Evolutionary conservation across 495 filamentous ascomycete species (phyloP).

Genomic region (Trichoderma virens): DNA sequence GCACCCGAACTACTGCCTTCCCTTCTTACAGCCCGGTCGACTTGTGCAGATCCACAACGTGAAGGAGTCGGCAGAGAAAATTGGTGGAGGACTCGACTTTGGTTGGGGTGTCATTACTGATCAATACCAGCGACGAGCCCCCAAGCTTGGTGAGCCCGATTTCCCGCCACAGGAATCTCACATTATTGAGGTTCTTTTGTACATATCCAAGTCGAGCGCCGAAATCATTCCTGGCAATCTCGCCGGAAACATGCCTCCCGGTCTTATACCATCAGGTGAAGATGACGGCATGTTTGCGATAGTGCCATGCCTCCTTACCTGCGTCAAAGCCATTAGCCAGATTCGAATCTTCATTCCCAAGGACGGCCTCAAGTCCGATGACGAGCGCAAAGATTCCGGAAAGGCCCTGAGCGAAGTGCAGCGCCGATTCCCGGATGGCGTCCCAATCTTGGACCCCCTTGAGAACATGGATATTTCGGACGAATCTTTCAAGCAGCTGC

Average conservation of each 20-base stretch:
- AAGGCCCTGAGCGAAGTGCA: constrained; percentile 62
- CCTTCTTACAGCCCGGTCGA: constrained; percentile 74
- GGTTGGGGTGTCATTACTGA: constrained; percentile 88
- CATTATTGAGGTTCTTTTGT: constrained; percentile 73
- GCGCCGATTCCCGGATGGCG: constrained; percentile 84
- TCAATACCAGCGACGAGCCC: constrained; percentile 50
- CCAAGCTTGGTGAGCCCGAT: constrained; percentile 53
- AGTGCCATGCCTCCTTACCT: constrained; percentile 77
- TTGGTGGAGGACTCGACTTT: constrained; percentile 54
- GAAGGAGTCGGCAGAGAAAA: constrained; percentile 27
- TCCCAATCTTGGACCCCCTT: constrained; percentile 81
- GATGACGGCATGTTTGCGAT: constrained; percentile 58
- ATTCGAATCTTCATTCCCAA: constrained; percentile 72
- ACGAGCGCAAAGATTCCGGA: constrained; percentile 56
- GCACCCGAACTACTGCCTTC: constrained; percentile 74
- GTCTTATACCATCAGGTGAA: constrained; percentile 18
- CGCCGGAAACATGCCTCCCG: constrained; percentile 27
- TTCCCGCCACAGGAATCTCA: constrained; percentile 63
- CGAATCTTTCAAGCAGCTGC: constrained; percentile 83
- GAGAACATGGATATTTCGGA: constrained; percentile 92
- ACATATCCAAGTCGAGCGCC: constrained; percentile 51
- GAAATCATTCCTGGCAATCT: constrained; percentile 24
- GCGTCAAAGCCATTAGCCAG: constrained; percentile 68
- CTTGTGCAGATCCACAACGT: constrained; percentile 74
- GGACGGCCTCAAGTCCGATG: constrained; percentile 49